These are phyloP conservation scores for Euclidium syriacum DNA, from an alignment of 345 rosid species.

Conservation along the genomic window DNA sequence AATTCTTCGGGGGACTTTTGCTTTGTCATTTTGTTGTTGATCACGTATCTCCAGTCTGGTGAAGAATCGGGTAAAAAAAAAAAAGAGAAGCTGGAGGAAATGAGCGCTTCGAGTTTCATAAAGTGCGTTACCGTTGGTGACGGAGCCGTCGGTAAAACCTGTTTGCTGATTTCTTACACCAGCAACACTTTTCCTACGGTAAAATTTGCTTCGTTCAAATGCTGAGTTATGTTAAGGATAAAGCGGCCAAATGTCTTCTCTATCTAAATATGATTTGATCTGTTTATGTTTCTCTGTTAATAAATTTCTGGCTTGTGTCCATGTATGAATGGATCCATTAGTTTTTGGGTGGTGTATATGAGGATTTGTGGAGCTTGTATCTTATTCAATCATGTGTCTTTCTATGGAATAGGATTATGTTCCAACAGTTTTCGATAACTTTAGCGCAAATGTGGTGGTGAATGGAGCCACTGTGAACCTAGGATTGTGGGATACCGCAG, in stretches of 20 bases:
- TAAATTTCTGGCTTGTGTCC: background rate
- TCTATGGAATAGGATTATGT: conserved; percentile 67
- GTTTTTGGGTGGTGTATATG: background rate
- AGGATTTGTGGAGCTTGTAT: background rate
- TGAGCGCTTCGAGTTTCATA: conserved; percentile 81
- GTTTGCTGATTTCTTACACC: conserved; percentile 79
- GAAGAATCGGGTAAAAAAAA: background rate
- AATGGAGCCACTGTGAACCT: conserved; percentile 79
- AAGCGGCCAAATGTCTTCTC: background rate
- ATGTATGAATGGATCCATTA: background rate
- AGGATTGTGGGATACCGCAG: conserved; percentile 96
- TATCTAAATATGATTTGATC: background rate
- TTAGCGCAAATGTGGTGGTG: conserved; percentile 92
- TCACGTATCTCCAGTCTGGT: background rate
- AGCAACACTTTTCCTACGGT: conserved; percentile 88
- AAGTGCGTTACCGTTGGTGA: conserved; percentile 87
- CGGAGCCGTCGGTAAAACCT: conserved; percentile 83
- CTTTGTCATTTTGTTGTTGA: background rate
- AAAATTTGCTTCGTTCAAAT: background rate
- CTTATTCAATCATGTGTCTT: background rate
- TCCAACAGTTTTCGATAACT: conserved; percentile 91
- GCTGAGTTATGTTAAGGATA: background rate
- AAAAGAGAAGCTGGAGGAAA: conserved; percentile 13
- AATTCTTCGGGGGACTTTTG: background rate
- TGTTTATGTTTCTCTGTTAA: background rate